These are phyloP conservation scores for Yueomyces sp. DNA, from an alignment of 805 yeast genomes.

Conservation along the genomic window DNA sequence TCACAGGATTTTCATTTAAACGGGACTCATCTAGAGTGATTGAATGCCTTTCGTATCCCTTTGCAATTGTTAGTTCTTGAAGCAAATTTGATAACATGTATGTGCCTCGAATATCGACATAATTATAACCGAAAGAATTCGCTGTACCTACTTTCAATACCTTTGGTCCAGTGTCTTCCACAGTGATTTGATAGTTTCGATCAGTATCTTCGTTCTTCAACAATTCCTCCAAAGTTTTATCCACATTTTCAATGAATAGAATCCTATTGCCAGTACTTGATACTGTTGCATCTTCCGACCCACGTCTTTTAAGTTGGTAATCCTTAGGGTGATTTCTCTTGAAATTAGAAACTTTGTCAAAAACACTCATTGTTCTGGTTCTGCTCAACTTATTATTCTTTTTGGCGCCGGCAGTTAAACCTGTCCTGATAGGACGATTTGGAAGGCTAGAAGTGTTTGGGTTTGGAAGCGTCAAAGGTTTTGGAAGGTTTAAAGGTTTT, in stretches of 20 bases:
- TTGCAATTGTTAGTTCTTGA: slow-evolving; percentile 82
- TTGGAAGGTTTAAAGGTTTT: background rate
- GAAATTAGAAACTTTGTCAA: slow-evolving; percentile 19
- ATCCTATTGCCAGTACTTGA: slow-evolving; percentile 24
- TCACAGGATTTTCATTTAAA: slow-evolving; percentile 78
- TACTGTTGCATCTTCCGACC: slow-evolving; percentile 38
- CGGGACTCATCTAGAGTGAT: slow-evolving; percentile 74
- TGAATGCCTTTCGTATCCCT: slow-evolving; percentile 62
- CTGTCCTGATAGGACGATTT: too few species aligned
- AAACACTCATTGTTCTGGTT: slow-evolving; percentile 44
- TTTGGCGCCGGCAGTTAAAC: background rate
- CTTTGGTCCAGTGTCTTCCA: slow-evolving; percentile 76
- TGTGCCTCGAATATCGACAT: slow-evolving; percentile 69
- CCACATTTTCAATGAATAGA: slow-evolving; percentile 65
- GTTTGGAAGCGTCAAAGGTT: background rate
- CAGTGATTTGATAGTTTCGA: slow-evolving; percentile 68
- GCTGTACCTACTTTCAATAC: slow-evolving; percentile 71
- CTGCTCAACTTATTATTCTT: slow-evolving; percentile 27
- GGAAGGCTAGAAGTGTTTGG: background rate
- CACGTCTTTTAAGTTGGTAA: slow-evolving; percentile 31
- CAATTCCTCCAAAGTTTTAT: slow-evolving; percentile 54
- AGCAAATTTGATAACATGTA: slow-evolving; percentile 76
- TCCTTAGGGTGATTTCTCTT: slow-evolving; percentile 3
- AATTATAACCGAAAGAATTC: slow-evolving; percentile 69
- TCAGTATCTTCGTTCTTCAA: slow-evolving; percentile 76